phyloP scores from a whole-genome alignment of 495 filamentous ascomycete species.

The Penicillium waksmanii region DNA sequence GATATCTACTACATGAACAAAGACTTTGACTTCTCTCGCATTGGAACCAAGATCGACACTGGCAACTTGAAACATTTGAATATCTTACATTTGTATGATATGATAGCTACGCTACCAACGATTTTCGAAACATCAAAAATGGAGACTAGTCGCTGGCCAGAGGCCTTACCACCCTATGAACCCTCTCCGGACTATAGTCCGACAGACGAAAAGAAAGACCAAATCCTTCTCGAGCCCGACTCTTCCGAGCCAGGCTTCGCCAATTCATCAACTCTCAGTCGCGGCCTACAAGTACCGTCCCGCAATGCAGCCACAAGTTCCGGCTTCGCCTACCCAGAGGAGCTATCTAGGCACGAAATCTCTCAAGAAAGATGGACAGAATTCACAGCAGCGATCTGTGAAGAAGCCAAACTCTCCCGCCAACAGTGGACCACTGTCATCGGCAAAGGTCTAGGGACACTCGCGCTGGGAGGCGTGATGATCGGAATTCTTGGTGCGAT shows the following conservation, averaged over 20 bases:
- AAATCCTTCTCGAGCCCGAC: constrained; percentile 13
- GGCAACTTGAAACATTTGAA: no score
- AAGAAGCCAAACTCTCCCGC: constrained; percentile 37
- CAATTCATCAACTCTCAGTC: constrained; percentile 21
- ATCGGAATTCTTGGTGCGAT: constrained; percentile 37
- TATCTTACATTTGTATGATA: neutral
- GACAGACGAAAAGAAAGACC: constrained; percentile 13
- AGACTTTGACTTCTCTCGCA: neutral
- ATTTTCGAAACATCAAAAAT: constrained; percentile 6
- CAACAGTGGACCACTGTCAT: constrained; percentile 40
- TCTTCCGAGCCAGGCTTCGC: constrained; percentile 27
- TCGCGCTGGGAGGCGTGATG: constrained; percentile 41
- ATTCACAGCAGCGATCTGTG: constrained; percentile 35
- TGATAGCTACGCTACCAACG: neutral
- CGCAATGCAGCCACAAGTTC: constrained; percentile 31
- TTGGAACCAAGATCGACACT: no score
- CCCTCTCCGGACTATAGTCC: constrained; percentile 1
- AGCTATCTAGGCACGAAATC: constrained; percentile 27
- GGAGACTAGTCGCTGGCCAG: neutral
- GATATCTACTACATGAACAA: neutral
- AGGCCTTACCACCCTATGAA: constrained; percentile 19
- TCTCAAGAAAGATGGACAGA: constrained; percentile 31
- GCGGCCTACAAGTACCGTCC: constrained; percentile 42
- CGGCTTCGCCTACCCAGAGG: constrained; percentile 39
- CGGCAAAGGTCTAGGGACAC: constrained; percentile 37